Evolutionary conservation across 352 stramenopile species (phyloP), one percentile per base, ranked within the genome.

Genomic region (Phytophthora cryptogea): DNA sequence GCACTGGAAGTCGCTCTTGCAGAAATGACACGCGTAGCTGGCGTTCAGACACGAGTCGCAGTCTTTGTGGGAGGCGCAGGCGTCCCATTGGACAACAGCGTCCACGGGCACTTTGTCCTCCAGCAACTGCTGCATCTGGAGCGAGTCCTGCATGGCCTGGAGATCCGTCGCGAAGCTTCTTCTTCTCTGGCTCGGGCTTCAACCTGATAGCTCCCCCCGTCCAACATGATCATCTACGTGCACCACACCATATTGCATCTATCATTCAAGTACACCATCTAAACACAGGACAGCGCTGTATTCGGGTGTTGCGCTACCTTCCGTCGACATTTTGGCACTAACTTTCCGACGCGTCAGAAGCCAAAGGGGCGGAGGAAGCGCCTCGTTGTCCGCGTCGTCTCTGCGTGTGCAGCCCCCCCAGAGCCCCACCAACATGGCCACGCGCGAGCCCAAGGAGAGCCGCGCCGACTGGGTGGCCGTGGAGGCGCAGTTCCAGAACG

Each of bases 21-120:
- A 95, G 42, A 94, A 95, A 52, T 95, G 86, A 55, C 86, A 95
- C 9, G 77, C 49, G 60, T 80, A 75, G 64, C 84, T 92, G 14
- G 86, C 73, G 32, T 82, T 86, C 42, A 94, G 54, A 48, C 86
- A 94, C 33, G 74, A 69, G 52, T 94, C 86, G 60, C 86, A 94
- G 39, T 85, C 82, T 41, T 88, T 86, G 66, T 89, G 68, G 2
- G 52, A 49, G 23, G 74, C 48, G 45, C 83, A 92, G 11, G 78
- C 36, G 36, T 86, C 66, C 64, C 70, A 76, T 31, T 53, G 41
- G 8, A 59, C 26, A 4, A 40, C 46, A 14, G 30, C 45, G 20
- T 36, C 20, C 37, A 49, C 13, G 4, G 14, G 32, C 11, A n/a
- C 7, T 8, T 32, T 23, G 8, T 45, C 32, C 31, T 53, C 9